These are phyloP conservation scores for Apiospora saccharicola DNA, from an alignment of 2,329 filamentous ascomycete genomes.

Conservation along the genomic window DNA sequence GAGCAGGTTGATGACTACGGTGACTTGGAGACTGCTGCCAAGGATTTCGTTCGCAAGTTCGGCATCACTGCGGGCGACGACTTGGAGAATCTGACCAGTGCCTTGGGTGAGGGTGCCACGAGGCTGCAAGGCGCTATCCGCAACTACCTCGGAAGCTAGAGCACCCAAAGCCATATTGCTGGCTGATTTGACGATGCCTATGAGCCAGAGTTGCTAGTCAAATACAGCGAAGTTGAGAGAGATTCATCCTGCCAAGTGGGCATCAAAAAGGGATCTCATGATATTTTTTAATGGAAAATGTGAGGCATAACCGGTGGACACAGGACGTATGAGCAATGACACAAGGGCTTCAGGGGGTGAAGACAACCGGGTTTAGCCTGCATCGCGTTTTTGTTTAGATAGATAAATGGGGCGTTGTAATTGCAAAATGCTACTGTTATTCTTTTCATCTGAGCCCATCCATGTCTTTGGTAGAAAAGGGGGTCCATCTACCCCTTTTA, in stretches of 20 bases:
- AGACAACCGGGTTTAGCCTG: constrained; percentile 13
- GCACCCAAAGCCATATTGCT: background rate
- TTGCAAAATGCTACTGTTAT: constrained; percentile 6
- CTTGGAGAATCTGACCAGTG: constrained; percentile 84
- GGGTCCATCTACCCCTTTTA: background rate
- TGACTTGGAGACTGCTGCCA: constrained; percentile 90
- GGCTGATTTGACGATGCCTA: background rate
- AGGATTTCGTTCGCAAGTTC: constrained; percentile 94
- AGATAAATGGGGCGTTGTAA: constrained; percentile 22
- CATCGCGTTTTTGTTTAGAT: constrained; percentile 20
- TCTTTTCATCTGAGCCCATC: background rate
- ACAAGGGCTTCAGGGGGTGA: constrained; percentile 9
- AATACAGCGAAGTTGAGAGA: background rate
- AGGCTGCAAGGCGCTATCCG: constrained; percentile 81
- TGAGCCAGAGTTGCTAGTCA: background rate
- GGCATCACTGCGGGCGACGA: constrained; percentile 96
- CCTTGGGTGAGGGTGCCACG: constrained; percentile 84
- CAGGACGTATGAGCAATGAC: constrained; percentile 20
- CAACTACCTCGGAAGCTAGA: constrained; percentile 67
- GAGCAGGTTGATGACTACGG: constrained; percentile 78
- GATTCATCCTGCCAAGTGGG: constrained; percentile 2
- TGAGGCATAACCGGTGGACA: constrained; percentile 3
- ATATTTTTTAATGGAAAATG: constrained; percentile 17
- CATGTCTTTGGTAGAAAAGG: background rate
- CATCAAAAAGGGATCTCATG: background rate